Conservation (phyloP, 331 rosid genomes). For the Quercus tomentella region DNA sequence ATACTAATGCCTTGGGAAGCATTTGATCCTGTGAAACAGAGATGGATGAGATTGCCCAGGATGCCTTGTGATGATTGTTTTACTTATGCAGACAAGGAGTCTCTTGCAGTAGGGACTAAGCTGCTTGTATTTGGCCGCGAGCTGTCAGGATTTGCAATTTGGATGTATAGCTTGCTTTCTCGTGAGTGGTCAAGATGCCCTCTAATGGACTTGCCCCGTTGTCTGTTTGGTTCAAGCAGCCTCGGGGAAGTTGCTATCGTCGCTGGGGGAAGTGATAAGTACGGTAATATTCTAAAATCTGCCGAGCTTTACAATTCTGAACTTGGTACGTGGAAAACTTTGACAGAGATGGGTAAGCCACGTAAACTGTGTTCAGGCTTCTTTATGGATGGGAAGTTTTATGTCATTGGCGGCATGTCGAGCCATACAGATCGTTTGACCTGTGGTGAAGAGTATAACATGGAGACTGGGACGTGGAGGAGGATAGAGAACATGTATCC, state of each 20-base stretch:
- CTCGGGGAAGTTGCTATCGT: neutral
- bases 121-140: slow-evolving; percentile 2
- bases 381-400: slow-evolving; percentile 4
- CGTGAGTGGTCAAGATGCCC: neutral
- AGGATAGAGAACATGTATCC: slow-evolving; percentile 1
- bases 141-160: neutral
- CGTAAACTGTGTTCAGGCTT: slow-evolving; percentile 3
- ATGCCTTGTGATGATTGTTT: slow-evolving; percentile 5
- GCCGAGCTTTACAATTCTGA: neutral
- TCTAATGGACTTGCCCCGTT: slow-evolving; percentile 2
- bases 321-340: neutral
- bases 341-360: neutral
- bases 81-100: slow-evolving; percentile 9
- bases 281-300: neutral
- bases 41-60: slow-evolving; percentile 10
- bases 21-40: neutral
- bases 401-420: neutral
- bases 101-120: slow-evolving; percentile 3
- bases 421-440: slow-evolving; percentile 5
- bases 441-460: neutral
- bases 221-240: slow-evolving; percentile 8
- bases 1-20: slow-evolving; percentile 7
- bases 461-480: neutral
- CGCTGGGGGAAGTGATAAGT: neutral
- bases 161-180: slow-evolving; percentile 3